These are phyloP conservation scores for Colletotrichum magnum DNA, from an alignment of 2,329 filamentous ascomycete species.

Conservation along the genomic window DNA sequence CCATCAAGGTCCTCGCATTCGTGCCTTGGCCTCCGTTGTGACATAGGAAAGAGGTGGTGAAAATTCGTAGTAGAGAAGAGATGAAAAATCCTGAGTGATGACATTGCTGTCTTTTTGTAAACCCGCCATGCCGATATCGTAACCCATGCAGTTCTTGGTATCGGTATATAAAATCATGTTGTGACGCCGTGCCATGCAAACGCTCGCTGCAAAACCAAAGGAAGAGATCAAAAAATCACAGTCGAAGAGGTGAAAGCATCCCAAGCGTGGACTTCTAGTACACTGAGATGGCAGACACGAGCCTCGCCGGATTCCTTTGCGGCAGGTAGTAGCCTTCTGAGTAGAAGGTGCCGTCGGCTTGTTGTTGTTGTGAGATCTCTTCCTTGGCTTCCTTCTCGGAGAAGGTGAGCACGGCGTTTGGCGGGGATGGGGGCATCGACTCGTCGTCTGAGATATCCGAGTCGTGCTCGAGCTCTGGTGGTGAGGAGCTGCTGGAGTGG, in stretches of 20 bases:
- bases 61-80: slow-evolving; percentile 26
- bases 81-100: slow-evolving; percentile 25
- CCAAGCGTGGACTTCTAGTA: slow-evolving; percentile 56
- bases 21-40: slow-evolving; percentile 33
- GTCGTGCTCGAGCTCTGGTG: slow-evolving; percentile 80
- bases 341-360: slow-evolving; percentile 59
- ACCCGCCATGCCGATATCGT: slow-evolving; percentile 28
- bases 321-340: slow-evolving; percentile 69
- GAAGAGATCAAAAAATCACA: slow-evolving; percentile 40
- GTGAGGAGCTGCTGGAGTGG: slow-evolving; percentile 67
- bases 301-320: slow-evolving; percentile 63
- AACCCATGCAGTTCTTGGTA: slow-evolving; percentile 42
- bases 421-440: slow-evolving; percentile 79
- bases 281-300: slow-evolving; percentile 70
- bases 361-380: slow-evolving; percentile 55
- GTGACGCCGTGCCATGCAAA: slow-evolving; percentile 48
- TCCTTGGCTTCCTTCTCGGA: slow-evolving; percentile 67
- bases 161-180: slow-evolving; percentile 36
- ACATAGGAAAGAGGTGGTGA: slow-evolving; percentile 18
- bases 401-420: slow-evolving; percentile 71
- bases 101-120: slow-evolving; percentile 39
- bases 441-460: slow-evolving; percentile 81
- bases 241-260: slow-evolving; percentile 30
- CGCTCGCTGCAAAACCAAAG: slow-evolving; percentile 38
- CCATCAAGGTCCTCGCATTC: slow-evolving; percentile 30